A percentile compares a stretch with the other conserved stretches of the same genome.
Evolutionary conservation across 257 asterid species (phyloP).

Genomic region (Rubia yunnanensis): DNA sequence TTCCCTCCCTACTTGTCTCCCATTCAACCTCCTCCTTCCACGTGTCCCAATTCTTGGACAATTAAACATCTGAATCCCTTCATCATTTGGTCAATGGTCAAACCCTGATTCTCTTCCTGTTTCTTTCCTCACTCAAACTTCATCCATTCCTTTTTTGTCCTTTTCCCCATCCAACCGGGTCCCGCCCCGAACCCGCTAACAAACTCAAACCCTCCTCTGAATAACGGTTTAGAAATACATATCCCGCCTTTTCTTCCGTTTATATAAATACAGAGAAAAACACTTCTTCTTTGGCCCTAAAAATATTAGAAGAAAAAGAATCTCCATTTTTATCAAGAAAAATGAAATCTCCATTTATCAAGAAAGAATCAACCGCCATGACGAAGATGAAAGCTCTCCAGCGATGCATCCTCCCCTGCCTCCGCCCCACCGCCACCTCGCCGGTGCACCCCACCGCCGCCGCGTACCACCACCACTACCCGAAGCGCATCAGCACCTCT

Average conservation of each 20-base stretch:
- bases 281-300: neutral
- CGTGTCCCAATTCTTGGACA: conserved; percentile 16
- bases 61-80: neutral
- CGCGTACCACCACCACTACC: conserved; percentile 24
- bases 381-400: conserved; percentile 66
- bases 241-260: conserved; percentile 40
- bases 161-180: conserved; percentile 6
- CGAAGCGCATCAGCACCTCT: conserved; percentile 87
- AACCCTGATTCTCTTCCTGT: conserved; percentile 30
- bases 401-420: conserved; percentile 74
- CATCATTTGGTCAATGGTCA: conserved; percentile 55
- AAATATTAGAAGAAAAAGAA: neutral
- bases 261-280: neutral
- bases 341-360: too few relatives aligned
- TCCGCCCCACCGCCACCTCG: conserved; percentile 32
- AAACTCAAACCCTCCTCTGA: neutral
- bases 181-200: neutral
- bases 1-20: conserved; percentile 2
- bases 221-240: neutral
- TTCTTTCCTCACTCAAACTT: neutral
- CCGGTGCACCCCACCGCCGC: conserved; percentile 34
- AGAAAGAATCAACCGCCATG: conserved; percentile 20
- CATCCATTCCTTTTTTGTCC: neutral
- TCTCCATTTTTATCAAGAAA: neutral
- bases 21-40: conserved; percentile 7